Evolutionary conservation across 2,329 filamentous ascomycete genomes (phyloP).

Genomic region (Grosmannia clavigera): DNA sequence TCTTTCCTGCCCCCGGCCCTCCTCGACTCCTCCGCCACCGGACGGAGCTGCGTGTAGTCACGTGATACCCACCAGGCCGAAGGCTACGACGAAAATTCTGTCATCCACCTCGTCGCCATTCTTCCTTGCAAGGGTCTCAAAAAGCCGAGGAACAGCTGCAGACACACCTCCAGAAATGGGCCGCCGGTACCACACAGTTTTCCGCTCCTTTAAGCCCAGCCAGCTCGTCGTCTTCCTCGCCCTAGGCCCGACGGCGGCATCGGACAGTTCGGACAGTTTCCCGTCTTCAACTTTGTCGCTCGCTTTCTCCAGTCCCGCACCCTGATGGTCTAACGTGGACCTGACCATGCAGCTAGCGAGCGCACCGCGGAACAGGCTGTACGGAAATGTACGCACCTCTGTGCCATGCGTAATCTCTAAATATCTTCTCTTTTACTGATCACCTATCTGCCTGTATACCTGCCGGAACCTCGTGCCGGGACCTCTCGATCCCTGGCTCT

Average conservation of each 20-base stretch:
- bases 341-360: conserved; percentile 5
- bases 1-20: conserved; percentile 18
- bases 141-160: conserved; percentile 16
- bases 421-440: not conserved
- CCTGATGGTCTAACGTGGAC: conserved; percentile 14
- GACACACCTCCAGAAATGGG: conserved; percentile 9
- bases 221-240: conserved; percentile 12
- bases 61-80: conserved; percentile 15
- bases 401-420: not conserved
- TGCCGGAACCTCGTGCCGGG: not conserved
- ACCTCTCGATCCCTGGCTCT: not conserved
- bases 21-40: conserved; percentile 14
- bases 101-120: conserved; percentile 18
- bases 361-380: not conserved
- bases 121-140: conserved; percentile 14
- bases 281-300: conserved; percentile 13
- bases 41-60: conserved; percentile 13
- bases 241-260: conserved; percentile 16
- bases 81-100: conserved; percentile 18
- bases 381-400: too few relatives aligned
- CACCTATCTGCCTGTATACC: not conserved
- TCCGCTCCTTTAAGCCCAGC: conserved; percentile 11
- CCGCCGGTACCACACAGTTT: not conserved
- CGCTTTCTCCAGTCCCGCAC: conserved; percentile 14
- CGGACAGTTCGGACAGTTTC: conserved; percentile 16